Evolutionary conservation across 1,284 basidiomycete genomes (phyloP).

Genomic region (Cronartium quercuum): DNA sequence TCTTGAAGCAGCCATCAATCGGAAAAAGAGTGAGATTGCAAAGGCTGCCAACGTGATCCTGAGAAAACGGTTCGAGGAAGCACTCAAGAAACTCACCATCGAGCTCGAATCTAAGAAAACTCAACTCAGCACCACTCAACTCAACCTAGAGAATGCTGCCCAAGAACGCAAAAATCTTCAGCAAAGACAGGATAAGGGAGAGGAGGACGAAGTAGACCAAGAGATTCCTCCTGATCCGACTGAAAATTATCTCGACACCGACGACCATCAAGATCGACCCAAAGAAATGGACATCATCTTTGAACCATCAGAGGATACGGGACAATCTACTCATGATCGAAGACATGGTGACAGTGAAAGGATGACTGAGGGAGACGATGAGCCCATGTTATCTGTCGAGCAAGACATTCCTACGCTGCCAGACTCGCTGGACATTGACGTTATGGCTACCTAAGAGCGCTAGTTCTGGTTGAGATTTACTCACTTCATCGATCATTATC

Average conservation of each 20-base stretch:
- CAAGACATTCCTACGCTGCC: background rate
- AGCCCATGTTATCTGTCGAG: slow-evolving; percentile 1
- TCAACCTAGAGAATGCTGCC: slow-evolving; percentile 15
- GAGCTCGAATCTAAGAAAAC: slow-evolving; percentile 31
- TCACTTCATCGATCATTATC: too few relatives aligned
- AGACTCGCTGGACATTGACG: background rate
- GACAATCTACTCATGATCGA: background rate
- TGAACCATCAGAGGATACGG: background rate
- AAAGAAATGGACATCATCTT: background rate
- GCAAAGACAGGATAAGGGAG: background rate
- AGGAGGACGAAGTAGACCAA: background rate
- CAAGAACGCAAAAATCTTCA: background rate
- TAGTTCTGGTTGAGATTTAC: background rate
- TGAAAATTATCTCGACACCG: background rate
- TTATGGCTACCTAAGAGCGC: background rate
- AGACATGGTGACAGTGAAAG: too few relatives aligned
- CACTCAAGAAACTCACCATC: slow-evolving; percentile 17
- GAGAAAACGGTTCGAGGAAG: slow-evolving; percentile 32
- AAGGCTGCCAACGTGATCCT: slow-evolving; percentile 73
- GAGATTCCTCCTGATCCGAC: background rate
- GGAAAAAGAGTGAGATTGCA: slow-evolving; percentile 78
- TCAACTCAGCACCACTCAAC: slow-evolving; percentile 24
- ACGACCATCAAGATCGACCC: background rate
- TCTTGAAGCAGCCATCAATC: slow-evolving; percentile 75
- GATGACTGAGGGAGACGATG: background rate